Evolutionary conservation across 768 basidiomycete species (phyloP).

Genomic region (Lactarius trivialis): DNA sequence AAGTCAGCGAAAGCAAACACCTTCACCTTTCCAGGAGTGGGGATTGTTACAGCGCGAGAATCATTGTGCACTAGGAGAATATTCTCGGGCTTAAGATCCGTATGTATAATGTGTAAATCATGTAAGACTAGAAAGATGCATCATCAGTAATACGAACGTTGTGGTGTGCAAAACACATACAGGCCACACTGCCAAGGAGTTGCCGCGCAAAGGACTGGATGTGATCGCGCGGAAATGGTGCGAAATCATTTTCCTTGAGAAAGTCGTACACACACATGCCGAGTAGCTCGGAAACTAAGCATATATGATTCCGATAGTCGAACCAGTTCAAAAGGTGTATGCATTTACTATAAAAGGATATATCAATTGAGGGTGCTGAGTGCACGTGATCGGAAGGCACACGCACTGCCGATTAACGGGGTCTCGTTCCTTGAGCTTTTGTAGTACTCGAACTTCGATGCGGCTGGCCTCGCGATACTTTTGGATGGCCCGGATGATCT

Average conservation of each 20-base stretch:
- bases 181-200: constrained; percentile 86
- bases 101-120: constrained; percentile 86
- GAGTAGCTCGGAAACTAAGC: constrained; percentile 90
- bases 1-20: constrained; percentile 31
- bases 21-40: constrained; percentile 71
- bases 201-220: constrained; percentile 95
- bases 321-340: constrained; percentile 93
- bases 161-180: constrained; percentile 44
- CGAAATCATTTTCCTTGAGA: constrained; percentile 95
- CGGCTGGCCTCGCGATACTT: constrained; percentile 99
- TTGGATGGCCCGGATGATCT: constrained; percentile 96
- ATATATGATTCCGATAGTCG: constrained; percentile 96
- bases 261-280: constrained; percentile 99
- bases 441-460: constrained; percentile 93
- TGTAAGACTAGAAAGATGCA: constrained; percentile 66
- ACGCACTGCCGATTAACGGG: constrained; percentile 81
- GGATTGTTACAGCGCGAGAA: constrained; percentile 53
- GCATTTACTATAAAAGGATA: constrained; percentile 67
- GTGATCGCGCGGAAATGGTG: constrained; percentile 92
- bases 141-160: constrained; percentile 22
- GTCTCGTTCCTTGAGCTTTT: constrained; percentile 85
- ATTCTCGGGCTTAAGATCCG: constrained; percentile 98
- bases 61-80: constrained; percentile 89
- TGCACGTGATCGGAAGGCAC: constrained; percentile 9
- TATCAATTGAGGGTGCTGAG: constrained; percentile 21